phyloP scores from a whole-genome alignment of 768 basidiomycete genomes.

The Termitomyces sp. region DNA sequence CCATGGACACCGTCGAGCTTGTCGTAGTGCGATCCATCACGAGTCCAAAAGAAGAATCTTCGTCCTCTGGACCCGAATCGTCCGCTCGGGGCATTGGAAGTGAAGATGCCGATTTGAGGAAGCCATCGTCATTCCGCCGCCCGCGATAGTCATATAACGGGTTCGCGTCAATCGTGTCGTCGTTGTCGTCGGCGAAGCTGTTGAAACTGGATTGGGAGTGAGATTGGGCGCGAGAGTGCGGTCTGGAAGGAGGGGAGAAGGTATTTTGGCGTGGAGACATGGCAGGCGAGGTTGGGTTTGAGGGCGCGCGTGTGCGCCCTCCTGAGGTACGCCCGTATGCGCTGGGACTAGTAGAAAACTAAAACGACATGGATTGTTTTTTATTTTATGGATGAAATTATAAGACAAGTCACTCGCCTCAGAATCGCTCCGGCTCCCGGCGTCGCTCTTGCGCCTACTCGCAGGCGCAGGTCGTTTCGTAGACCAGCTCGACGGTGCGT shows the following conservation, averaged over 20 bases:
- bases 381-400: background rate
- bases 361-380: background rate
- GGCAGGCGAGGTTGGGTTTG: conserved; percentile 62
- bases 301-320: conserved; percentile 58
- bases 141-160: conserved; percentile 19
- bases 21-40: conserved; percentile 55
- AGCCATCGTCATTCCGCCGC: conserved; percentile 24
- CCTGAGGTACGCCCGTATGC: conserved; percentile 39
- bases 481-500: conserved; percentile 72
- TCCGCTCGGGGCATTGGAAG: conserved; percentile 51
- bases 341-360: conserved; percentile 37
- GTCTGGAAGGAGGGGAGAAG: conserved; percentile 43
- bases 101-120: conserved; percentile 39
- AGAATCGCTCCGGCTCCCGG: conserved; percentile 70
- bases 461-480: conserved; percentile 60
- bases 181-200: conserved; percentile 27
- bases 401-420: conserved; percentile 45
- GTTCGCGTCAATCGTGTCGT: conserved; percentile 24
- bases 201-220: conserved; percentile 34
- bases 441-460: conserved; percentile 66
- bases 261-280: conserved; percentile 19
- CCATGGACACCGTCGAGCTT: conserved; percentile 65
- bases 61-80: conserved; percentile 52
- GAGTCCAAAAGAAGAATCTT: conserved; percentile 47
- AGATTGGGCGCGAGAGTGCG: conserved; percentile 59